Evolutionary conservation across 306 rosid genomes (phyloP).

Genomic region (Prunus mira): DNA sequence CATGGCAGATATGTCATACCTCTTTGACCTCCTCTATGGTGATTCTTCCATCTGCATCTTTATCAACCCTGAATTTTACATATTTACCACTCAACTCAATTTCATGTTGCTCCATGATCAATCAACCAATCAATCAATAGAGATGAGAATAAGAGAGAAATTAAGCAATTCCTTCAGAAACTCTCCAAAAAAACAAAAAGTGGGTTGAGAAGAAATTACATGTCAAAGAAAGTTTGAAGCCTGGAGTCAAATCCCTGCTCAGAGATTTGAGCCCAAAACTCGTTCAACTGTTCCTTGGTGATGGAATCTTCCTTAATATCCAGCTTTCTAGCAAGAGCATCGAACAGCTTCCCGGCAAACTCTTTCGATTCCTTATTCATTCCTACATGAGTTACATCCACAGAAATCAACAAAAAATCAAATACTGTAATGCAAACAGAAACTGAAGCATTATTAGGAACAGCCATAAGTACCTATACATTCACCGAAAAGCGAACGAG

Average conservation of each 20-base stretch:
- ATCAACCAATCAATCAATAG: not conserved
- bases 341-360: constrained; percentile 56
- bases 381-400: constrained; percentile 36
- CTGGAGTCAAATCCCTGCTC: constrained; percentile 65
- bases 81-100: not conserved
- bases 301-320: constrained; percentile 42
- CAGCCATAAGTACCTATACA: constrained; percentile 45
- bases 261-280: constrained; percentile 68
- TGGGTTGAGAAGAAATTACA: constrained; percentile 30
- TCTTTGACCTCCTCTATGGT: constrained; percentile 54
- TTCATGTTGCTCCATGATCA: not conserved
- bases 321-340: constrained; percentile 52
- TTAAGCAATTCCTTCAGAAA: not conserved
- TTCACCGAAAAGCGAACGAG: constrained; percentile 46
- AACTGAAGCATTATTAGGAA: not conserved
- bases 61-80: constrained; percentile 55
- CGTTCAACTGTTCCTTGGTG: constrained; percentile 52
- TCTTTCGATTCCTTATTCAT: constrained; percentile 61
- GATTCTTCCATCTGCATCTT: constrained; percentile 72
- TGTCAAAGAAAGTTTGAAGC: constrained; percentile 70
- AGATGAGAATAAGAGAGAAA: not conserved
- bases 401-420: not conserved
- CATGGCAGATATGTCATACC: constrained; percentile 26
- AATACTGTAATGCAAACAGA: not conserved
- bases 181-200: not conserved